Percentiles rank a stretch among this genome's conserved stretches.
Conservation (phyloP, 1,139 yeast species). For the Pichia sp. region DNA sequence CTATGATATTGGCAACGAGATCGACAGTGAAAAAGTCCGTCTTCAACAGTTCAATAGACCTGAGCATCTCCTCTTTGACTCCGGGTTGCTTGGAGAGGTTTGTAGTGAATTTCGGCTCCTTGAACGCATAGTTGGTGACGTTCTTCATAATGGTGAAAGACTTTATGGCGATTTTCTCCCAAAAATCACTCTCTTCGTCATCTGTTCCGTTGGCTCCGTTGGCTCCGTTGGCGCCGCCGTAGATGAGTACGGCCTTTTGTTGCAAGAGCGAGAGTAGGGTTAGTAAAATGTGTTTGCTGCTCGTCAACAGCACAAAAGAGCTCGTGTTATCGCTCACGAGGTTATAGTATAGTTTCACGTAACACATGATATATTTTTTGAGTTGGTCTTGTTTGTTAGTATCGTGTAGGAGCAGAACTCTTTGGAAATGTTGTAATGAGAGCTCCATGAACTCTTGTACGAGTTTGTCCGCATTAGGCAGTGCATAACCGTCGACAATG, state of each 20-base stretch:
- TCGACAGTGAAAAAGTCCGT: slow-evolving; percentile 51
- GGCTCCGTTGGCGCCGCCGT: slow-evolving; percentile 26
- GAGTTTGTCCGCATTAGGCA: slow-evolving; percentile 53
- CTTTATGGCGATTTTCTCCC: slow-evolving; percentile 72
- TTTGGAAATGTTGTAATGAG: slow-evolving; percentile 54
- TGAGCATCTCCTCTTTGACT: slow-evolving; percentile 53
- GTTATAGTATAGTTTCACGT: slow-evolving; percentile 64
- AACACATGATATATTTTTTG: slow-evolving; percentile 67
- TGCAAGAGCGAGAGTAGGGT: slow-evolving; percentile 54
- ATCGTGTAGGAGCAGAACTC: slow-evolving; percentile 48
- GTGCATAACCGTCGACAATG: slow-evolving; percentile 69
- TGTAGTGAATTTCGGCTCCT: slow-evolving; percentile 49
- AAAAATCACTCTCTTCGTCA: slow-evolving; percentile 38
- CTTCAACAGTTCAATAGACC: slow-evolving; percentile 47
- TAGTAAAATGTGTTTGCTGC: slow-evolving; percentile 51
- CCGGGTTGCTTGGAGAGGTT: slow-evolving; percentile 51
- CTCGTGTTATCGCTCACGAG: slow-evolving; percentile 56
- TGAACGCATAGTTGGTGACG: slow-evolving; percentile 53
- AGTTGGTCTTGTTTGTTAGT: slow-evolving; percentile 43
- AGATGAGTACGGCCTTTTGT: slow-evolving; percentile 54
- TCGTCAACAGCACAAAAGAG: slow-evolving; percentile 62
- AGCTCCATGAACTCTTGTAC: slow-evolving; percentile 53
- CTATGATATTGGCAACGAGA: slow-evolving; percentile 52
- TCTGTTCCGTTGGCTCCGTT: slow-evolving; percentile 26
- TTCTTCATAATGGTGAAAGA: slow-evolving; percentile 61